Evolutionary conservation across 768 basidiomycete species (phyloP), one percentile per base, ranked within the genome.

Genomic region (Tubosaeta sp.): DNA sequence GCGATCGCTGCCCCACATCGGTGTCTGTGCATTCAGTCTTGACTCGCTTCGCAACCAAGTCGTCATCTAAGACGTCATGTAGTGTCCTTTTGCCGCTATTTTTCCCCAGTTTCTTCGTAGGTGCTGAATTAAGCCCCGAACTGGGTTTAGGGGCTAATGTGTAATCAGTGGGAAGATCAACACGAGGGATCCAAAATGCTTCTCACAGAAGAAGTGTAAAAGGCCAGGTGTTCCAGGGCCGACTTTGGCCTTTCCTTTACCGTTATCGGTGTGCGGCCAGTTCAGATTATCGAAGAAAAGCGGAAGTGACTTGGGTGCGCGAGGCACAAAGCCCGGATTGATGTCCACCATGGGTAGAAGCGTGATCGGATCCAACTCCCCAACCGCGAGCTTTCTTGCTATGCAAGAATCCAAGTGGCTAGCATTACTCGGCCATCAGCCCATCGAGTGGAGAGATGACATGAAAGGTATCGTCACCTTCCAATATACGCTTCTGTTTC

Each of bases 51-150:
- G 65, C 67, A 27, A 69, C 73, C 10, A 81, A 55, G 53, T 88
- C 88, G 16, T 78, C 74, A 45, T 88, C 86, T 77, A 87, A 78
- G 43, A 84, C 78, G 49, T 84, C 85, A 21, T 76, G 75, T 30
- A 92, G 72, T 2, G 85, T 86, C 48, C 89, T 76, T 66, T 90
- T 90, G 14, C 89, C 89, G 58, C 86, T 90, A 7, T 78, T 75
- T 51, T 78, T 80, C 18, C 87, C 86, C 9, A 66, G 30, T 49
- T 56, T 66, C 57, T 42, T 61, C 42, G 59, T 63, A 54, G 68
- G 65, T 38, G 46, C 61, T 12, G 69, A 71, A 46, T 60, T 64
- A 21, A 57, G 57, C 19, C 52, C 61, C 49, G 57, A 50, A 54
- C 60, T 60, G 32, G 64, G 65, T 27, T 58, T 57, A 49, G 64